These are phyloP conservation scores for Candida broadrunensis DNA, from an alignment of 805 yeast species.

Conservation along the genomic window DNA sequence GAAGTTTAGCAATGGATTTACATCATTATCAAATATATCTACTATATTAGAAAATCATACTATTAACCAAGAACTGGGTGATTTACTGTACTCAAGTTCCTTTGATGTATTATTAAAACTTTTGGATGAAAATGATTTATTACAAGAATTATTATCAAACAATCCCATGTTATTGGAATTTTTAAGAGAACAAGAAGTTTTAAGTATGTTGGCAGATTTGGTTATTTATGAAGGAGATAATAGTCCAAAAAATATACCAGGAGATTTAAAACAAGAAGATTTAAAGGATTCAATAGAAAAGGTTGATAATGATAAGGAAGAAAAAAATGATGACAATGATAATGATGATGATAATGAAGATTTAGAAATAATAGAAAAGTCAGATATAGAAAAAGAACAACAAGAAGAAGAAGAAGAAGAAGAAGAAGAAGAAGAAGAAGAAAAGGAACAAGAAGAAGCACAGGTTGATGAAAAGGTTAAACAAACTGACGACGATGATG, in stretches of 20 bases:
- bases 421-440: constrained; percentile 1
- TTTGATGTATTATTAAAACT: constrained; percentile 29
- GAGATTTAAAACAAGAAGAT: constrained; percentile 17
- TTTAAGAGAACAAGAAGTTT: constrained; percentile 35
- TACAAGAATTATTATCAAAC: constrained; percentile 41
- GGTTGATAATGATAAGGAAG: constrained; percentile 1
- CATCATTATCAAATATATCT: constrained; percentile 39
- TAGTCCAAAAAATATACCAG: not conserved
- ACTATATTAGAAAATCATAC: constrained; percentile 35
- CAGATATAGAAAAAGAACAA: constrained; percentile 1
- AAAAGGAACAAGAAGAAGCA: not conserved
- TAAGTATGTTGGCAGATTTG: constrained; percentile 35
- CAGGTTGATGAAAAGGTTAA: constrained; percentile 6
- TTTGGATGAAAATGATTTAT: constrained; percentile 41
- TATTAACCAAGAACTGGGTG: constrained; percentile 16
- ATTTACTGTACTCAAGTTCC: constrained; percentile 12
- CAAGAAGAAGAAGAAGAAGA: not conserved
- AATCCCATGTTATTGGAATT: constrained; percentile 42
- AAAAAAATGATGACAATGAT: not conserved
- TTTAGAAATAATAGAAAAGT: not conserved
- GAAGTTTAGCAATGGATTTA: constrained; percentile 46
- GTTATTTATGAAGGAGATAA: constrained; percentile 31
- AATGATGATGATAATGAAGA: not conserved
- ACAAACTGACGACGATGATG: constrained; percentile 8
- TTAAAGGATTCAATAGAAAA: not conserved